Evolutionary conservation across 805 yeast species (phyloP), one percentile per base, ranked within the genome.

Genomic region (Lachancea meyersii): DNA sequence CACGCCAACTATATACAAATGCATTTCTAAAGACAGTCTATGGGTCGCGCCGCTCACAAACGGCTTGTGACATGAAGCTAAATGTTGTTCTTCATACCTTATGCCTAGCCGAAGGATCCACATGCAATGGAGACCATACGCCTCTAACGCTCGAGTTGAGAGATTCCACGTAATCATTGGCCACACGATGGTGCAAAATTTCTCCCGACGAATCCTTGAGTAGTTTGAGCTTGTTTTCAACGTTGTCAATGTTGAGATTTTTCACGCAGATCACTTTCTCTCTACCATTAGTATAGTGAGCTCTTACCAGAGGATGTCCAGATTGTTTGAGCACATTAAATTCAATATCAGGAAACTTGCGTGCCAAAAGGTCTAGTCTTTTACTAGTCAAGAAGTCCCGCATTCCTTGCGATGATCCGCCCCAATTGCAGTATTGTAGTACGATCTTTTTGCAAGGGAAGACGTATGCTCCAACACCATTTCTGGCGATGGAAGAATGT

Each of bases 41-140:
- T 20, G 23, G 28, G 5, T 26, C 13, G 37, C 16, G n/a, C 27
- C 27, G 9, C 37, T n/a, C n/a, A n/a, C n/a, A n/a, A n/a, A n/a
- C n/a, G n/a, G n/a, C n/a, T n/a, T n/a, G n/a, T n/a, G n/a, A n/a
- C n/a, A n/a, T n/a, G n/a, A n/a, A n/a, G n/a, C n/a, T n/a, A n/a
- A n/a, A n/a, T n/a, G 22, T 8, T 23, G 18, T 14, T 18, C 40
- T 18, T 27, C 21, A 38, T 22, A 38, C 28, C 41, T 31, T 38
- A 35, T 53, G 54, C 40, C 48, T 48, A 32, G 32, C 30, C 8
- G 52, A 44, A 11, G 60, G 44, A 36, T 73, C 77, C 39, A 76
- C 82, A 59, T 89, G 96, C 70, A 91, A 72, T 45, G 98, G 98
- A 35, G 97, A 88, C 98, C 98, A 93, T 38, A 93, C 74, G 57